These are phyloP conservation scores for Solidago caesia DNA, from an alignment of 129 eudicot species.

Conservation along the genomic window DNA sequence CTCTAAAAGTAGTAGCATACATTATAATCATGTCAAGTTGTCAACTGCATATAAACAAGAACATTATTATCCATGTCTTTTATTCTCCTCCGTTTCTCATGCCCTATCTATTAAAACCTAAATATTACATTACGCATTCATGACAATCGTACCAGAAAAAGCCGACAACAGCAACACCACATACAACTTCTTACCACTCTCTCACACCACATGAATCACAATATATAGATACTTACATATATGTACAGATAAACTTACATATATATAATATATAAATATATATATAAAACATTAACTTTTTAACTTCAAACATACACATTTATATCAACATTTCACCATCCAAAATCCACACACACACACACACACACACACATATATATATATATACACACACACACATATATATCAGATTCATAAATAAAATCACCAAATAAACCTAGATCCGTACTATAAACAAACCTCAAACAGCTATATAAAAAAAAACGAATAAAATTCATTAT, in stretches of 20 bases:
- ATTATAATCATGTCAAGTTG: neutral
- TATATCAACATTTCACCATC: no score
- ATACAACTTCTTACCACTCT: neutral
- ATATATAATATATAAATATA: no score
- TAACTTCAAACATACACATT: no score
- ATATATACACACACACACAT: neutral
- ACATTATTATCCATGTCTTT: neutral
- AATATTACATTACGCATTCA: no score
- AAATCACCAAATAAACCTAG: conserved; percentile 25
- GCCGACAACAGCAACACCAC: neutral
- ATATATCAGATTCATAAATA: neutral
- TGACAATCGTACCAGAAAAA: conserved; percentile 1
- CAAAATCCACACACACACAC: neutral
- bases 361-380: neutral
- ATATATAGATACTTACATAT: no score
- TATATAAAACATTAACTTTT: no score
- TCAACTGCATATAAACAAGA: conserved; percentile 1
- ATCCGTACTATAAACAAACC: conserved; percentile 27
- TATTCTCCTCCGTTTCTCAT: neutral
- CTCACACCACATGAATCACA: neutral
- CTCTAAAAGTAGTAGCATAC: neutral
- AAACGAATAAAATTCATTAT: neutral
- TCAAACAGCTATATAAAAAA: neutral
- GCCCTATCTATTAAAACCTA: no score
- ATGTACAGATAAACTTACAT: no score